phyloP scores from a whole-genome alignment of 176 grass and related monocot genomes.

The Melocanna baccifera region DNA sequence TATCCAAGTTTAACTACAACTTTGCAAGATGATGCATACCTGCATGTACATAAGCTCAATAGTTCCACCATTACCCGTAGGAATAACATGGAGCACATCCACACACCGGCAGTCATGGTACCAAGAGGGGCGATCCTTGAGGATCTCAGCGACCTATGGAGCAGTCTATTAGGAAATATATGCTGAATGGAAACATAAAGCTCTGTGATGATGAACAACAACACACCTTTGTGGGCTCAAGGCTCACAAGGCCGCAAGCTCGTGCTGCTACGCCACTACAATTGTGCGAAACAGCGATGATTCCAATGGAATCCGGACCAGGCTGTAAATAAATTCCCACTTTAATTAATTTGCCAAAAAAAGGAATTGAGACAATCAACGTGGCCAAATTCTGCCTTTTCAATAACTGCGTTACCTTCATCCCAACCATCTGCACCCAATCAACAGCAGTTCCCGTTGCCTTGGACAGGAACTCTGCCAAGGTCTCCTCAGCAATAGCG shows the following conservation, averaged over 20 bases:
- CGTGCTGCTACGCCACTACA: slow-evolving; percentile 97
- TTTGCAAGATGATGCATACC: slow-evolving; percentile 40
- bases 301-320: slow-evolving; percentile 99
- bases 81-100: slow-evolving; percentile 89
- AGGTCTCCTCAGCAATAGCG: slow-evolving; percentile 96
- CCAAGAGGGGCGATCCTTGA: slow-evolving; percentile 94
- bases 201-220: slow-evolving; percentile 22
- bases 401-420: slow-evolving; percentile 65
- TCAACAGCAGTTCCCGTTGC: slow-evolving; percentile 95
- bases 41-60: slow-evolving; percentile 99
- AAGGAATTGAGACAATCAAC: slow-evolving; percentile 20
- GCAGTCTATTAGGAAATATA: slow-evolving; percentile 37
- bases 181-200: slow-evolving; percentile 41
- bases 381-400: slow-evolving; percentile 12
- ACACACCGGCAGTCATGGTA: slow-evolving; percentile 83
- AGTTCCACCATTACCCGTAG: slow-evolving; percentile 87
- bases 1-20: neutral
- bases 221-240: slow-evolving; percentile 96
- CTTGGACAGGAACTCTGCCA: slow-evolving; percentile 98
- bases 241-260: slow-evolving; percentile 98
- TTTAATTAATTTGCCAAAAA: slow-evolving; percentile 13
- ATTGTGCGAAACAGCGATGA: slow-evolving; percentile 99
- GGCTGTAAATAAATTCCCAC: slow-evolving; percentile 54
- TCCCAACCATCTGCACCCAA: slow-evolving; percentile 99
- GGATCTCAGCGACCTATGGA: slow-evolving; percentile 91